These are phyloP conservation scores for Nasturtium officinale DNA, from an alignment of 345 rosid species.

Conservation along the genomic window DNA sequence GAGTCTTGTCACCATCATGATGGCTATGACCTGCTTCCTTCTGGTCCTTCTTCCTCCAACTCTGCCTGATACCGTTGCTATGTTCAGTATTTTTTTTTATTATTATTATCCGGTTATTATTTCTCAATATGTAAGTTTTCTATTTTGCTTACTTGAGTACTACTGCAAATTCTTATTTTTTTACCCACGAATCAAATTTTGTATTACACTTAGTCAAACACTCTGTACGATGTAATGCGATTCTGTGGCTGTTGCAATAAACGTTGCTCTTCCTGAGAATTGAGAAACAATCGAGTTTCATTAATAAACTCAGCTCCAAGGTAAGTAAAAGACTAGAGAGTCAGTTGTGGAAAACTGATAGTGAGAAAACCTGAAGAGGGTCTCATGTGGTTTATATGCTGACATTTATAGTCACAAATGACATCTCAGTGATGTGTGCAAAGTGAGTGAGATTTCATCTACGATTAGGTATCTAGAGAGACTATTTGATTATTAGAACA, in stretches of 20 bases:
- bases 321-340: background rate
- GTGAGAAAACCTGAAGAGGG: background rate
- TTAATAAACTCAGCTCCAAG: conserved; percentile 9
- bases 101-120: background rate
- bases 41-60: conserved; percentile 50
- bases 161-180: background rate
- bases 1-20: conserved; percentile 50
- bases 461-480: background rate
- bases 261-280: background rate
- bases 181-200: background rate
- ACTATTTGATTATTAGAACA: background rate
- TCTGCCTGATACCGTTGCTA: conserved; percentile 25
- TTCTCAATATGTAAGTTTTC: conserved; percentile 2
- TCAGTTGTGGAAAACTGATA: background rate
- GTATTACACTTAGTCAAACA: background rate
- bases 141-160: conserved; percentile 9
- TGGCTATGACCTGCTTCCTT: conserved; percentile 69
- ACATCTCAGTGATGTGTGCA: too few species aligned
- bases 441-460: background rate
- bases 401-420: background rate
- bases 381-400: background rate
- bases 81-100: background rate
- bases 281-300: background rate
- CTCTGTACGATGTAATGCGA: conserved; percentile 1
- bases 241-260: background rate